Base-by-base conservation (phyloP, 768 basidiomycete genomes). In the Auriscalpium orientale region DNA sequence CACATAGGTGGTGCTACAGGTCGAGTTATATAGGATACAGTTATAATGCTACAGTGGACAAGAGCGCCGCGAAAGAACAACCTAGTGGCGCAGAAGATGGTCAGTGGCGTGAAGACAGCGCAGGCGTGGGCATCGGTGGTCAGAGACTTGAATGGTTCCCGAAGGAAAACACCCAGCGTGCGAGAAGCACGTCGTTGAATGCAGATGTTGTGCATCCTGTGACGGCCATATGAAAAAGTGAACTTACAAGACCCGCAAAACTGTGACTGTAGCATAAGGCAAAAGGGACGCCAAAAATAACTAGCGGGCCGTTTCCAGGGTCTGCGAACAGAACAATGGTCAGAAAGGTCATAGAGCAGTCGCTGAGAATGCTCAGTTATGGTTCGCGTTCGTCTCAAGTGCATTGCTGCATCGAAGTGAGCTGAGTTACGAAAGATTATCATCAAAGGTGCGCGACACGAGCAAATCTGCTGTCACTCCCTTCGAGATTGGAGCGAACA, bases 141-240 rank as follows among this genome's bases (percentile, higher is more conserved):
- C 84, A 85, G 85, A 80, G 84, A 86, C 84, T 87, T 86, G 85
- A 87, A 87, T 86, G 83, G 82, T 77, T 84, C 79, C 83, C 75
- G 71, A 81, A 82, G 82, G 82, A 79, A 69, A 64, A 67, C 73
- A 74, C 77, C 74, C 83, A 83, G 61, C 36, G 79, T 79, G 79
- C 76, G 37, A 18, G 43, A 70, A 70, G 73, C 82, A 81, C 83
- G 76, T 85, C 82, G 74, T 73, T 70, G 54, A 52, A 70, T 74
- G 72, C 70, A 77, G 73, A 72, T 58, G 53, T 68, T 64, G 53
- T 76, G 68, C 80, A 76, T 82, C 80, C 72, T 73, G 55, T 65
- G 59, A 45, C 55, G 13, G 35, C 13, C 11, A 12, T 1, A 21
- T 3, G 58, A 59, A 62, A 62, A 37, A 53, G n/a, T 38, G 34